A percentile compares a stretch with the other conserved stretches of the same genome.
These are phyloP conservation scores for Iberis pinnata DNA, from an alignment of 345 rosid genomes.

Conservation along the genomic window DNA sequence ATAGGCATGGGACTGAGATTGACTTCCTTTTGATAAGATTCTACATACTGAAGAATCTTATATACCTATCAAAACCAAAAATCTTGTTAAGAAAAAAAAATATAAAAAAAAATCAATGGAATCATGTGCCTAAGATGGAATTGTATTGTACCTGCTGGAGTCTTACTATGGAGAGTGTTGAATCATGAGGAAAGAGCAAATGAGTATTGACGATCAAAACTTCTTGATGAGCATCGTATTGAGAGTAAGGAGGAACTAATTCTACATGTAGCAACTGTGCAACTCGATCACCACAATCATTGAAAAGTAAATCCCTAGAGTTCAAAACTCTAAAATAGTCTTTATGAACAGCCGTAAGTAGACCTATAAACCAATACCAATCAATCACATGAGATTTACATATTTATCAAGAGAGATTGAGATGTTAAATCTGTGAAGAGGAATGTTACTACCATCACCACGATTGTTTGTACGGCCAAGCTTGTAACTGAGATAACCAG, in stretches of 20 bases:
- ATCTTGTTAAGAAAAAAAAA: neutral
- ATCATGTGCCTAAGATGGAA: neutral
- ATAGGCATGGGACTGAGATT: slow-evolving; percentile 61
- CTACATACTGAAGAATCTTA: slow-evolving; percentile 75
- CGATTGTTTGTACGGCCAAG: slow-evolving; percentile 91
- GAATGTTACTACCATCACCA: slow-evolving; percentile 97
- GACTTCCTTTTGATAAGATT: slow-evolving; percentile 69
- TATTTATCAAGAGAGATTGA: too few relatives aligned
- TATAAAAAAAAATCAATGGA: neutral
- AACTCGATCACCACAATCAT: slow-evolving; percentile 73
- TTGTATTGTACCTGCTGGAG: slow-evolving; percentile 52
- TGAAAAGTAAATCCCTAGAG: slow-evolving; percentile 59
- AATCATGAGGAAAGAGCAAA: slow-evolving; percentile 84
- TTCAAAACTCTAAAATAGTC: slow-evolving; percentile 68
- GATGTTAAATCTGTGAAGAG: too few relatives aligned
- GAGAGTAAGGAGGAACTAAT: slow-evolving; percentile 40
- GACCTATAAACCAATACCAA: slow-evolving; percentile 39
- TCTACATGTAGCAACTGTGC: slow-evolving; percentile 69
- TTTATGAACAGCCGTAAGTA: slow-evolving; percentile 71
- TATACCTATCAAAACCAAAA: slow-evolving; percentile 46
- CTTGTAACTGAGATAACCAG: slow-evolving; percentile 73
- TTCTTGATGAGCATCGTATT: slow-evolving; percentile 39
- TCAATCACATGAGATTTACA: neutral
- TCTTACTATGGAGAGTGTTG: slow-evolving; percentile 64
- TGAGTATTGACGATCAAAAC: slow-evolving; percentile 88